phyloP scores from a whole-genome alignment of 345 rosid genomes.

The Crucihimalaya himalaica region DNA sequence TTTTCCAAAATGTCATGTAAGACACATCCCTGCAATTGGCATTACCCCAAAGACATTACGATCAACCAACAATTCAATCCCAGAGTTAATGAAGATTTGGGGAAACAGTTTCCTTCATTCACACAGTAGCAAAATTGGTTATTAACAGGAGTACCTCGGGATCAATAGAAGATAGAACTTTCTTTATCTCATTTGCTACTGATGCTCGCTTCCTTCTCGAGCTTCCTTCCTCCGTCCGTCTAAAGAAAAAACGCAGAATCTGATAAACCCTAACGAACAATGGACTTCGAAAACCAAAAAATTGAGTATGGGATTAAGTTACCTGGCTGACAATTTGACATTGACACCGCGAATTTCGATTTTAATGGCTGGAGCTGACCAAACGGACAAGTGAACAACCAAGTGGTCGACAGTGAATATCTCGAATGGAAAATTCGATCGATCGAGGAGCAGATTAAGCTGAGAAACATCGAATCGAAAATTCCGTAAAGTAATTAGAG shows the following conservation, averaged over 20 bases:
- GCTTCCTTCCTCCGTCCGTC: constrained; percentile 51
- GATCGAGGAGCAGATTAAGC: constrained; percentile 55
- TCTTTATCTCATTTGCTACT: constrained; percentile 47
- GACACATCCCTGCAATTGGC: constrained; percentile 57
- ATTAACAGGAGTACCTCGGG: constrained; percentile 60
- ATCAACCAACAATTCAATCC: neutral
- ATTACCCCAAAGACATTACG: neutral
- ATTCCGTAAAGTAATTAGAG: constrained; percentile 48
- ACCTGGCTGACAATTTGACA: constrained; percentile 55
- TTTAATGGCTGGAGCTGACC: constrained; percentile 66
- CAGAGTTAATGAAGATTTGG: neutral
- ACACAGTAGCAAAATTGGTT: neutral
- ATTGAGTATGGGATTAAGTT: constrained; percentile 16
- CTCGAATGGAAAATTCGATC: constrained; percentile 47
- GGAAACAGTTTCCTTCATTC: neutral
- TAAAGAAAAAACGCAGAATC: constrained; percentile 15
- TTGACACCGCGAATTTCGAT: constrained; percentile 64
- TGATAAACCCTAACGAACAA: constrained; percentile 6
- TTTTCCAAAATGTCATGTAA: constrained; percentile 67
- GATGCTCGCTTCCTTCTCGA: constrained; percentile 38
- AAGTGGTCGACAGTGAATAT: constrained; percentile 56
- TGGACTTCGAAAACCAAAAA: neutral
- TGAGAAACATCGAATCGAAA: constrained; percentile 53
- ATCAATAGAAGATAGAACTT: constrained; percentile 59
- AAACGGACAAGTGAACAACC: constrained; percentile 57